phyloP scores from a whole-genome alignment of 805 yeast genomes.

The Lachancea waltii region DNA sequence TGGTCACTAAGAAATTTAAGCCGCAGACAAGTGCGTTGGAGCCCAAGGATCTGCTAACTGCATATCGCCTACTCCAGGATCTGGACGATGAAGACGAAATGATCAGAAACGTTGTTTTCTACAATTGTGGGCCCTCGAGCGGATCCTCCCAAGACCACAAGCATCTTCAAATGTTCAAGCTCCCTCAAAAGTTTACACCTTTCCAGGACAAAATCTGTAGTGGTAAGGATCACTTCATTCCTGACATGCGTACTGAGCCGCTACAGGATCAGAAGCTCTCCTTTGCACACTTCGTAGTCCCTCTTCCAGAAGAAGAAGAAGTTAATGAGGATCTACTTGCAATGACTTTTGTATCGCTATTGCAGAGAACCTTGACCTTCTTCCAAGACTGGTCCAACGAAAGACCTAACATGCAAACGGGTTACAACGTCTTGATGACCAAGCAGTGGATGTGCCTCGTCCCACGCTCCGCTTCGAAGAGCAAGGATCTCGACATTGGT shows the following conservation, averaged over 20 bases:
- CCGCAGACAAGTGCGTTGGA: constrained; percentile 67
- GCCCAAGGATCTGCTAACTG: constrained; percentile 59
- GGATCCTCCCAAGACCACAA: constrained; percentile 96
- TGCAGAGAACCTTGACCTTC: constrained; percentile 65
- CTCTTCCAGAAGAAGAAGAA: constrained; percentile 42
- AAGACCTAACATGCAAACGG: constrained; percentile 21
- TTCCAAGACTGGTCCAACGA: constrained; percentile 44
- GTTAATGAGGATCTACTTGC: constrained; percentile 55
- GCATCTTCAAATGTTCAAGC: constrained; percentile 78
- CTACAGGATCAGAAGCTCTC: constrained; percentile 54
- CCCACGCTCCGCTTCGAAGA: constrained; percentile 64
- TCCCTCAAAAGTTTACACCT: constrained; percentile 54
- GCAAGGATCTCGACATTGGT: constrained; percentile 44
- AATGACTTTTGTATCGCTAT: constrained; percentile 60
- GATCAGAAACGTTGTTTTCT: constrained; percentile 68
- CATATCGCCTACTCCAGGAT: constrained; percentile 47
- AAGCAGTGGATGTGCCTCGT: constrained; percentile 76
- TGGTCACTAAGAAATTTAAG: constrained; percentile 69
- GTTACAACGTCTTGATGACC: constrained; percentile 78
- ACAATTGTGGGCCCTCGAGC: constrained; percentile 78
- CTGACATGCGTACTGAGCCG: constrained; percentile 51
- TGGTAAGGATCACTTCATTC: constrained; percentile 45
- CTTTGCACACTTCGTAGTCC: constrained; percentile 79
- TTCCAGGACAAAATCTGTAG: constrained; percentile 47
- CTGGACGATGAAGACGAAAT: constrained; percentile 39